A percentile compares a stretch with the other conserved stretches of the same genome.
Conservation (phyloP, 371 early-diverging fungal species). For the Saksenaea oblongispora region DNA sequence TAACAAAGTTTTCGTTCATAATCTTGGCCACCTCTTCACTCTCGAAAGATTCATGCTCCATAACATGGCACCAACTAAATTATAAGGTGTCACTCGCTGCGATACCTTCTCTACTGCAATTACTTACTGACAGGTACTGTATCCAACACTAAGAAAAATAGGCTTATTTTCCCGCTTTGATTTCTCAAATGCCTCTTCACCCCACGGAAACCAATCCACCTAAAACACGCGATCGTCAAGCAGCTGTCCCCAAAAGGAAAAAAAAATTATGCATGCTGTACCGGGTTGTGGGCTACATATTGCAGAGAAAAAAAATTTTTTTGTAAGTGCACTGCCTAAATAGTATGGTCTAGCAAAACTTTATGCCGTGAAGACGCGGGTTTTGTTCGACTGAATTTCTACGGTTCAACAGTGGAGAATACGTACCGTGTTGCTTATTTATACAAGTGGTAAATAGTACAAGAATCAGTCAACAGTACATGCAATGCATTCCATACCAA, state of each 20-base stretch:
- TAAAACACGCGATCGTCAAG: conserved; percentile 17
- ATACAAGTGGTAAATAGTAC: neutral
- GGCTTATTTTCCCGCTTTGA: conserved; percentile 58
- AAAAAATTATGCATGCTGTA: conserved; percentile 15
- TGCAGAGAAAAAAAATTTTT: neutral
- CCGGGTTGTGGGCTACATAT: conserved; percentile 48
- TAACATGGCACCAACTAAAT: conserved; percentile 70
- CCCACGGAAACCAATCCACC: conserved; percentile 79
- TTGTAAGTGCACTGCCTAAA: neutral
- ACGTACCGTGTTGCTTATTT: conserved; percentile 49
- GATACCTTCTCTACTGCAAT: neutral
- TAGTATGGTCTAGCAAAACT: neutral
- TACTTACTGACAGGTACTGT: conserved; percentile 68
- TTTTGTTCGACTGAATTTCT: neutral
- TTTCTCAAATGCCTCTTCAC: conserved; percentile 63
- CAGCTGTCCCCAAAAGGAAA: neutral
- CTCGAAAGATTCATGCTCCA: conserved; percentile 72
- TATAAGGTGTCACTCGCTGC: neutral
- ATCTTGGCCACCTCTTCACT: conserved; percentile 53
- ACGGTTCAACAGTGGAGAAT: neutral
- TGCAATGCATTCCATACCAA: conserved; percentile 31
- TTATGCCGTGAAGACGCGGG: neutral
- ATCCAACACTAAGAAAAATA: conserved; percentile 69
- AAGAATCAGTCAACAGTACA: conserved; percentile 2
- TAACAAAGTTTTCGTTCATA: conserved; percentile 65